Conservation (phyloP, 163 green algal species). For the Prototheca stagnorum region DNA sequence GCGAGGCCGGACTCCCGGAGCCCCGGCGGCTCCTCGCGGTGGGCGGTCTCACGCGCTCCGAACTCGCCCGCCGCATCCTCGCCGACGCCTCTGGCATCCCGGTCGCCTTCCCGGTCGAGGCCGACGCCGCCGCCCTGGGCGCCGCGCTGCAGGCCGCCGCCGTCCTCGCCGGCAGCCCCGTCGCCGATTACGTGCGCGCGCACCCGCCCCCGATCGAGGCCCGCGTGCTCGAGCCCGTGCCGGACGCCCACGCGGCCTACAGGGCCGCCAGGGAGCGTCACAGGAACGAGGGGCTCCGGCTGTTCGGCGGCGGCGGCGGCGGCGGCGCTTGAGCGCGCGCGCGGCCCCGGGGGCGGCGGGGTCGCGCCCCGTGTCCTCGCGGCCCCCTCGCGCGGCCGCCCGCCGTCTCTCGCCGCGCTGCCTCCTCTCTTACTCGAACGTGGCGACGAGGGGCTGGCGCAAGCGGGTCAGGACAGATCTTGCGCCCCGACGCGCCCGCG, state of each 20-base stretch:
- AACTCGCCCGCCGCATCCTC: conserved; percentile 66
- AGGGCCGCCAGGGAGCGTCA: not conserved
- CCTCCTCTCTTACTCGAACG: too few species aligned
- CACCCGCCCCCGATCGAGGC: not conserved
- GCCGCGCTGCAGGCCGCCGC: conserved; percentile 50
- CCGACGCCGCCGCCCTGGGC: conserved; percentile 67
- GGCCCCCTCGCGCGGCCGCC: too few species aligned
- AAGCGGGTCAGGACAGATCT: too few species aligned
- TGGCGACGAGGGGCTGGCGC: too few species aligned
- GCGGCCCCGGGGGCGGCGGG: too few species aligned
- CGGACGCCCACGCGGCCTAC: not conserved
- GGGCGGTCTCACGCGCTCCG: conserved; percentile 63
- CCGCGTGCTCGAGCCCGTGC: not conserved
- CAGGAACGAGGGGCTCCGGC: too few species aligned
- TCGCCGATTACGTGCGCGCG: not conserved
- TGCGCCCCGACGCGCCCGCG: too few species aligned
- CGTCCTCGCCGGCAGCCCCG: not conserved
- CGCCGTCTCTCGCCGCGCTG: too few species aligned
- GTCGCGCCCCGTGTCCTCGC: too few species aligned
- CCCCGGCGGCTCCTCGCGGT: conserved; percentile 52
- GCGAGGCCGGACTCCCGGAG: conserved; percentile 16
- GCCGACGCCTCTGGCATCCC: conserved; percentile 55
- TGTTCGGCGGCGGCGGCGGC: too few species aligned
- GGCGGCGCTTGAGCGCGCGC: too few species aligned
- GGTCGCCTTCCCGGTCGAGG: conserved; percentile 44